These are phyloP conservation scores for Panaeolus papilionaceus DNA, from an alignment of 768 basidiomycete species.

Conservation along the genomic window DNA sequence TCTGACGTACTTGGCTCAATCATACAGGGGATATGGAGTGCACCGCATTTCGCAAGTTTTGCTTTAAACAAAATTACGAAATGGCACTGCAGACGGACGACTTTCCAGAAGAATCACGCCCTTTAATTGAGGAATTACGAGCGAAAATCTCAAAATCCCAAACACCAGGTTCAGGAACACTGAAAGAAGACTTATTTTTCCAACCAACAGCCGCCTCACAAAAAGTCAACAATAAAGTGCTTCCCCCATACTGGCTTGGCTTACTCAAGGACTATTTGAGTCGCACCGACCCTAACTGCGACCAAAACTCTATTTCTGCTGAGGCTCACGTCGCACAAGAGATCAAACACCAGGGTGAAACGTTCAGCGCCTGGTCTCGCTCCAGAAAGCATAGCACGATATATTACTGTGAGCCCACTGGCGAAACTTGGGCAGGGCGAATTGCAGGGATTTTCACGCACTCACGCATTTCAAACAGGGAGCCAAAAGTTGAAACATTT, in stretches of 20 bases:
- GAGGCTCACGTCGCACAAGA: neutral
- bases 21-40: constrained; percentile 36
- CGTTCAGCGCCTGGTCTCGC: neutral
- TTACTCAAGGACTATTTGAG: neutral
- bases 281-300: neutral
- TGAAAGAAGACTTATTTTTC: neutral
- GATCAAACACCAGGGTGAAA: neutral
- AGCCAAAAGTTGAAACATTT: neutral
- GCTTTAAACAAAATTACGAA: constrained; percentile 28
- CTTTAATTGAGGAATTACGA: neutral
- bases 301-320: neutral
- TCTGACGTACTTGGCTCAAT: neutral
- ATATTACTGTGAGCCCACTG: neutral
- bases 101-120: neutral
- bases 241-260: neutral
- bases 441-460: neutral
- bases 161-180: neutral
- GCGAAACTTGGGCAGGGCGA: neutral
- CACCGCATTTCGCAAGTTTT: constrained; percentile 34
- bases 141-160: neutral
- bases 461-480: neutral
- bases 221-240: neutral
- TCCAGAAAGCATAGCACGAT: neutral
- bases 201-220: neutral
- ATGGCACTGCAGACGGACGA: neutral